Conservation (phyloP, 345 rosid species). For the Toxicodendron radicans region DNA sequence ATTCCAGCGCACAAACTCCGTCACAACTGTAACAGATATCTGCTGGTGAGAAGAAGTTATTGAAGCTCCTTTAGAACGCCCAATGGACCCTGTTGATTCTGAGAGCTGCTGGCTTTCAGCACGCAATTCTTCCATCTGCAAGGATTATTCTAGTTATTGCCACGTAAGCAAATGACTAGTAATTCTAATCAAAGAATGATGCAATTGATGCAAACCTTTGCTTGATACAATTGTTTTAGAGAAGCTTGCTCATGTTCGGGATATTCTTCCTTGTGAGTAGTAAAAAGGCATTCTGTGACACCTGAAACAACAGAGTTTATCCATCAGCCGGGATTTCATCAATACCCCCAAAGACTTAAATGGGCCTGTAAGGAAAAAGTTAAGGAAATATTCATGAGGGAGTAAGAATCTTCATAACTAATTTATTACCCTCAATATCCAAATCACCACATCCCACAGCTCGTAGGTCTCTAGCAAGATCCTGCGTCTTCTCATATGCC, state of each 20-base stretch:
- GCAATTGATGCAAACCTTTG: conserved; percentile 55
- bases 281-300: conserved; percentile 88
- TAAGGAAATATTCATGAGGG: conserved; percentile 5
- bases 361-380: background rate
- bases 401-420: background rate
- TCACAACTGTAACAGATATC: conserved; percentile 97
- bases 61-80: conserved; percentile 90
- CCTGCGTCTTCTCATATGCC: conserved; percentile 96
- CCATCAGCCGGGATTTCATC: background rate
- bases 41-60: conserved; percentile 78
- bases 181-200: conserved; percentile 19
- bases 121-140: conserved; percentile 88
- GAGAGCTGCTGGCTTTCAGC: conserved; percentile 75
- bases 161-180: conserved; percentile 9
- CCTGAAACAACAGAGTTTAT: conserved; percentile 46
- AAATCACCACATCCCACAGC: conserved; percentile 98
- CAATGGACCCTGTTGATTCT: conserved; percentile 85
- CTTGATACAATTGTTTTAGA: conserved; percentile 81
- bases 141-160: conserved; percentile 20
- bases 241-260: conserved; percentile 94
- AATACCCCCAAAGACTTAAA: background rate
- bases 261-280: conserved; percentile 94
- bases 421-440: conserved; percentile 82
- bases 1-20: conserved; percentile 97
- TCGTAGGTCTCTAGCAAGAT: conserved; percentile 91